Percentiles rank a stretch among this genome's conserved stretches.
These are phyloP conservation scores for Trichoderma sp. DNA, from an alignment of 2,329 filamentous ascomycete genomes.

Conservation along the genomic window DNA sequence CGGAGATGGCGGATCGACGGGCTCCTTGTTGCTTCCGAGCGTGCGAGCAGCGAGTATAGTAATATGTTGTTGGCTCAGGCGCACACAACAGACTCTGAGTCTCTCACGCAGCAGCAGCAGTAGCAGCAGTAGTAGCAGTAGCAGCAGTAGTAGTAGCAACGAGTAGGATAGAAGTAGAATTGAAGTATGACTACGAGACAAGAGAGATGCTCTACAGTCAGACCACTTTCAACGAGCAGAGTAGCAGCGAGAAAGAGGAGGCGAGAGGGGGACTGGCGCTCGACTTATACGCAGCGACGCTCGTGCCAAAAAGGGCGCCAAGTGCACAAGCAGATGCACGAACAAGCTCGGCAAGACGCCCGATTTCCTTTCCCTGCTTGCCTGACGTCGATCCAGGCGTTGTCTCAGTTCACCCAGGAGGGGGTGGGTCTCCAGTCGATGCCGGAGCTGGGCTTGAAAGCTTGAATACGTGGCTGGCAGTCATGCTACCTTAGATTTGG, in stretches of 20 bases:
- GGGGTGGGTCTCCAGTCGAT: conserved; percentile 11
- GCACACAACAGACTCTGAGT: background rate
- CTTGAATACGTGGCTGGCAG: conserved; percentile 18
- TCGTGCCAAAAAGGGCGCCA: conserved; percentile 8
- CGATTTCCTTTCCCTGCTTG: conserved; percentile 1
- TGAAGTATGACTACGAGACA: background rate
- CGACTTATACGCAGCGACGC: conserved; percentile 15
- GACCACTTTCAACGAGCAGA: background rate
- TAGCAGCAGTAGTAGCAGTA: too few relatives aligned
- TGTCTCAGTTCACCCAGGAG: conserved; percentile 11
- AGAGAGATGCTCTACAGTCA: background rate
- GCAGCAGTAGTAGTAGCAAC: too few relatives aligned
- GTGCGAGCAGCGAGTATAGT: background rate
- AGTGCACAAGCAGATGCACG: conserved; percentile 3
- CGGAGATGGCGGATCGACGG: background rate
- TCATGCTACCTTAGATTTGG: conserved; percentile 12
- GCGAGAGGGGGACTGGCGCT: background rate
- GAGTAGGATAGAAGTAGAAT: background rate
- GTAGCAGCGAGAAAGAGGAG: background rate
- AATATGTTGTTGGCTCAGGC: background rate
- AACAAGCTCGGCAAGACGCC: conserved; percentile 16
- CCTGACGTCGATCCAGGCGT: conserved; percentile 14
- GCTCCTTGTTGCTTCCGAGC: background rate
- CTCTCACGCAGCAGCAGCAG: background rate
- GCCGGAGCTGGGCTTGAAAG: conserved; percentile 17